phyloP scores from a whole-genome alignment of 179 eudicot genomes.

The Pouteria campechiana region DNA sequence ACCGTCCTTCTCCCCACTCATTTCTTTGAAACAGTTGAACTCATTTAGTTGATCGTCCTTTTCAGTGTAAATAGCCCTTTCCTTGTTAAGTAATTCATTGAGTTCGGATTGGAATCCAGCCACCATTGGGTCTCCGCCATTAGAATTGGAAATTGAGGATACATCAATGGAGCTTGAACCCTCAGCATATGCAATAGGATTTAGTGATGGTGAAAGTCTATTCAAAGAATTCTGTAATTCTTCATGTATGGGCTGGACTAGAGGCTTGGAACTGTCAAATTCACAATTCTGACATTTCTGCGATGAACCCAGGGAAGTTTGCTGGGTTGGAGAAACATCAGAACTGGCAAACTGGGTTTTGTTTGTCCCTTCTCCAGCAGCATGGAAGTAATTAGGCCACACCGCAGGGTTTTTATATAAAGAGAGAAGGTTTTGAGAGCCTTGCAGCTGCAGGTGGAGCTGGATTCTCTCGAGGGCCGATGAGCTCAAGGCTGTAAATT shows the following conservation, averaged over 20 bases:
- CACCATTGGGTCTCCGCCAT: conserved; percentile 10
- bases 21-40: conserved; percentile 24
- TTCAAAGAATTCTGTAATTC: conserved; percentile 20
- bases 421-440: conserved; percentile 40
- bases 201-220: conserved; percentile 7
- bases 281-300: conserved; percentile 4
- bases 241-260: conserved; percentile 9
- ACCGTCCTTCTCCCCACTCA: conserved; percentile 22
- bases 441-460: conserved; percentile 84
- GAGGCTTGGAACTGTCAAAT: conserved; percentile 1
- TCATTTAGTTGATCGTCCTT: conserved; percentile 5
- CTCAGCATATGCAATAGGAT: not conserved
- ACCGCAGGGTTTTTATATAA: conserved; percentile 45
- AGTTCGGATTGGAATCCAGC: conserved; percentile 41
- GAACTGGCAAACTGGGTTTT: conserved; percentile 15
- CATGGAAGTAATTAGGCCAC: conserved; percentile 73
- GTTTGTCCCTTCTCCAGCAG: conserved; percentile 58
- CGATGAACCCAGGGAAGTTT: not conserved
- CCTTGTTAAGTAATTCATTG: conserved; percentile 26
- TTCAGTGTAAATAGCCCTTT: not conserved
- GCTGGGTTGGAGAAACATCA: conserved; percentile 7
- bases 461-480: conserved; percentile 92
- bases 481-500: conserved; percentile 36
- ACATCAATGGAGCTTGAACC: conserved; percentile 9
- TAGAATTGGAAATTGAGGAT: no score